A percentile compares a stretch with the other conserved stretches of the same genome.
Evolutionary conservation across 2,329 filamentous ascomycete species (phyloP).

Genomic region (Penicillium expansum): DNA sequence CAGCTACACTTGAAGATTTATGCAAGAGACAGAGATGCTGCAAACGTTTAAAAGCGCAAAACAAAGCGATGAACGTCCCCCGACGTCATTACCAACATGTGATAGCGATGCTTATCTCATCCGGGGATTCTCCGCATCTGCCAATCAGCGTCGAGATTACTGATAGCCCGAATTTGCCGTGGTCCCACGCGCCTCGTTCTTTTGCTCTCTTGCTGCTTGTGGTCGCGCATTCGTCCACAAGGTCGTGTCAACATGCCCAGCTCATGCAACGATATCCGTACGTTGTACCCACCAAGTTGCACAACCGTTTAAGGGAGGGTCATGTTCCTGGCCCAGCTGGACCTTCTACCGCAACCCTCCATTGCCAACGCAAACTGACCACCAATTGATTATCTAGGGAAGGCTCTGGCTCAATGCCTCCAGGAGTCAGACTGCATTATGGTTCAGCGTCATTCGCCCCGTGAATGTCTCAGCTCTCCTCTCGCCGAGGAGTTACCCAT

Average conservation of each 20-base stretch:
- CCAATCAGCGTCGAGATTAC: slow-evolving; percentile 16
- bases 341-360: neutral
- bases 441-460: slow-evolving; percentile 78
- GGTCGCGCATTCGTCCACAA: slow-evolving; percentile 4
- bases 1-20: neutral
- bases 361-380: slow-evolving; percentile 18
- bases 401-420: slow-evolving; percentile 88
- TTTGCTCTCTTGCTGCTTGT: neutral
- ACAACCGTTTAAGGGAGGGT: neutral
- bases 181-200: slow-evolving; percentile 1
- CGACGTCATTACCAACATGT: slow-evolving; percentile 27
- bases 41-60: neutral
- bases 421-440: slow-evolving; percentile 96
- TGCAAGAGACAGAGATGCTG: neutral
- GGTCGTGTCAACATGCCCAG: slow-evolving; percentile 68
- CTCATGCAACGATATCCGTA: slow-evolving; percentile 96
- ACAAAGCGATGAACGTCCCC: neutral
- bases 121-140: slow-evolving; percentile 18
- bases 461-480: slow-evolving; percentile 83
- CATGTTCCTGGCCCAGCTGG: neutral
- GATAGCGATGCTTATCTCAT: slow-evolving; percentile 37
- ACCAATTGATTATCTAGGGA: slow-evolving; percentile 56
- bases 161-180: slow-evolving; percentile 22
- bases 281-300: slow-evolving; percentile 37
- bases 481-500: slow-evolving; percentile 77